Conservation (phyloP, 2,329 filamentous ascomycete genomes). For the Dactylella cylindrospora region DNA sequence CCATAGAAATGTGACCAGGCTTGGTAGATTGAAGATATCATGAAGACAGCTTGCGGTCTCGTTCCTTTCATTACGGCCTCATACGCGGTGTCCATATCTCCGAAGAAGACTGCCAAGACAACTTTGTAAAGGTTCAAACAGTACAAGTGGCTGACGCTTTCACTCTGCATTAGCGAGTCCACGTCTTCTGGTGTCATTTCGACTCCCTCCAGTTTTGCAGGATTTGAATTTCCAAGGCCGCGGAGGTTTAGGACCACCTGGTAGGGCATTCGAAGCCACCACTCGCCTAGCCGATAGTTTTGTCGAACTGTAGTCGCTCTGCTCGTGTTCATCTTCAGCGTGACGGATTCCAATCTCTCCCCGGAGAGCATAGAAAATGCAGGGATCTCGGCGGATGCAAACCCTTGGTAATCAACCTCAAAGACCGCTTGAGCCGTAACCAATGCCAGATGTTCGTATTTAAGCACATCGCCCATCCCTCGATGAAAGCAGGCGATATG, state of each 20-base stretch:
- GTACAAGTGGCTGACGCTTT: slow-evolving; percentile 49
- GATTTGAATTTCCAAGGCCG: slow-evolving; percentile 48
- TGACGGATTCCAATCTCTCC: slow-evolving; percentile 45
- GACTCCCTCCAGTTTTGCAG: slow-evolving; percentile 46
- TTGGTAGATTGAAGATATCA: slow-evolving; percentile 46
- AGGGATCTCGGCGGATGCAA: slow-evolving; percentile 48
- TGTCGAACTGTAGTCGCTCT: slow-evolving; percentile 47
- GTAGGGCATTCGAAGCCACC: slow-evolving; percentile 48
- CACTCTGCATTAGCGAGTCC: slow-evolving; percentile 43
- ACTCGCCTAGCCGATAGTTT: slow-evolving; percentile 48
- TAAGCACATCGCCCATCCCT: slow-evolving; percentile 47
- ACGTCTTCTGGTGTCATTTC: slow-evolving; percentile 46
- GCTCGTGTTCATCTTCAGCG: slow-evolving; percentile 47
- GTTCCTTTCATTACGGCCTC: slow-evolving; percentile 47
- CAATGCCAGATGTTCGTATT: slow-evolving; percentile 47
- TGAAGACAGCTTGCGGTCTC: slow-evolving; percentile 34
- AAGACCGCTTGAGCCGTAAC: slow-evolving; percentile 48
- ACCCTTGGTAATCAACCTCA: slow-evolving; percentile 49
- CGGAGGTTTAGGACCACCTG: slow-evolving; percentile 49
- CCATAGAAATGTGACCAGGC: slow-evolving; percentile 48
- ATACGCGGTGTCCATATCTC: slow-evolving; percentile 47
- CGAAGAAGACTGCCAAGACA: slow-evolving; percentile 47
- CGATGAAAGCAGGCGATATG: slow-evolving; percentile 49
- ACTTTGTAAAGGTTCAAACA: slow-evolving; percentile 48
- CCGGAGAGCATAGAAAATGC: slow-evolving; percentile 49